phyloP scores from a whole-genome alignment of 345 rosid genomes.

The Pistacia integerrima region DNA sequence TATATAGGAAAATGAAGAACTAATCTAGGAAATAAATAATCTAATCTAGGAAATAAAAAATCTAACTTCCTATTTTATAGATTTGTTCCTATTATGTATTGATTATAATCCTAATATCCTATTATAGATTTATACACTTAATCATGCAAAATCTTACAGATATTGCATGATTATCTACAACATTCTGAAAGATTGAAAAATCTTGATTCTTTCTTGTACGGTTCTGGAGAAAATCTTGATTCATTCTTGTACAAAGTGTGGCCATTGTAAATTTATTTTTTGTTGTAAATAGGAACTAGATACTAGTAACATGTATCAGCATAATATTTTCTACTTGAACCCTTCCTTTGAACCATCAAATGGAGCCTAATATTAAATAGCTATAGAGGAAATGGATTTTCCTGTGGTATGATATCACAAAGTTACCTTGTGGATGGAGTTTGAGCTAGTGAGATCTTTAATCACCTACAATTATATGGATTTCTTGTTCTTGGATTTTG shows the following conservation, averaged over 20 bases:
- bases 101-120: no score
- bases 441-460: background rate
- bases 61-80: no score
- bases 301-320: background rate
- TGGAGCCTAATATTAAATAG: conserved; percentile 2
- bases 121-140: no score
- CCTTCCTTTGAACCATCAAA: background rate
- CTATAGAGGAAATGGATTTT: background rate
- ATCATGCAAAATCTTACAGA: no score
- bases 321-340: background rate
- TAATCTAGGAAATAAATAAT: no score
- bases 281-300: background rate
- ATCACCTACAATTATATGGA: background rate
- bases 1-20: no score
- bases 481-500: background rate
- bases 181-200: no score
- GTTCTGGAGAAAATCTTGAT: background rate
- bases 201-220: no score
- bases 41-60: no score
- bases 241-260: background rate
- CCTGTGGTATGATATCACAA: background rate
- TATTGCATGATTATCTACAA: no score
- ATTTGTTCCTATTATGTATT: no score
- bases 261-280: background rate
- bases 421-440: background rate